phyloP scores from a whole-genome alignment of 139 green algal genomes.

The Tetraselmis chui region DNA sequence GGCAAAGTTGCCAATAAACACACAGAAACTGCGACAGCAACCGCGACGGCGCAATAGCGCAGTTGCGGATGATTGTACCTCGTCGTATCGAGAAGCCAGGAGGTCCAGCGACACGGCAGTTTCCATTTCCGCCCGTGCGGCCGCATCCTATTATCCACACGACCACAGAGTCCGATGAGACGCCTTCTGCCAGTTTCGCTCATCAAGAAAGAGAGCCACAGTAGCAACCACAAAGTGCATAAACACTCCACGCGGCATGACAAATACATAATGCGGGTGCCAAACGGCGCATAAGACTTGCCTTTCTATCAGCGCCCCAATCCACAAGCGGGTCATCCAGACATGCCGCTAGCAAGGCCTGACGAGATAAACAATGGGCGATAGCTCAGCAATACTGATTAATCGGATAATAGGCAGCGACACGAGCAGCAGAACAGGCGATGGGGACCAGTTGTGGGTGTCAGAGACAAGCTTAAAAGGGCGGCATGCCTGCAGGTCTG shows the following conservation, averaged over 20 bases:
- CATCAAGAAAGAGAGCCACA: neutral
- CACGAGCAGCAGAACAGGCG: conserved; percentile 9
- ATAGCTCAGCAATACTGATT: no score
- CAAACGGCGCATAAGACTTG: conserved; percentile 6
- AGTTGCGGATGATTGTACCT: no score
- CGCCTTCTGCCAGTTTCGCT: neutral
- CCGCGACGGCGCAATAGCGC: no score
- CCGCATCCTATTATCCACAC: neutral
- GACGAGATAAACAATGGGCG: no score
- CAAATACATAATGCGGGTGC: neutral
- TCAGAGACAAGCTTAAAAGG: neutral
- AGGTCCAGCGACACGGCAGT: conserved; percentile 45
- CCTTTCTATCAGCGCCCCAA: conserved; percentile 55
- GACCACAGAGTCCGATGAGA: neutral
- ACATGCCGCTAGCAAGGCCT: conserved; percentile 43
- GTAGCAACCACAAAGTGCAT: neutral
- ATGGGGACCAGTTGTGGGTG: neutral
- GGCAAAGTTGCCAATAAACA: no score
- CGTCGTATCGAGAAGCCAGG: conserved; percentile 29
- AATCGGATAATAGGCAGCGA: no score
- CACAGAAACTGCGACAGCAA: no score
- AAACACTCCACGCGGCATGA: neutral
- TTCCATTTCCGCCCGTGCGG: conserved; percentile 41
- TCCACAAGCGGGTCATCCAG: conserved; percentile 60
- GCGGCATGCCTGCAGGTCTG: neutral